Base-by-base conservation (phyloP, 805 yeast genomes). In the Wickerhamomyces queroliae region DNA sequence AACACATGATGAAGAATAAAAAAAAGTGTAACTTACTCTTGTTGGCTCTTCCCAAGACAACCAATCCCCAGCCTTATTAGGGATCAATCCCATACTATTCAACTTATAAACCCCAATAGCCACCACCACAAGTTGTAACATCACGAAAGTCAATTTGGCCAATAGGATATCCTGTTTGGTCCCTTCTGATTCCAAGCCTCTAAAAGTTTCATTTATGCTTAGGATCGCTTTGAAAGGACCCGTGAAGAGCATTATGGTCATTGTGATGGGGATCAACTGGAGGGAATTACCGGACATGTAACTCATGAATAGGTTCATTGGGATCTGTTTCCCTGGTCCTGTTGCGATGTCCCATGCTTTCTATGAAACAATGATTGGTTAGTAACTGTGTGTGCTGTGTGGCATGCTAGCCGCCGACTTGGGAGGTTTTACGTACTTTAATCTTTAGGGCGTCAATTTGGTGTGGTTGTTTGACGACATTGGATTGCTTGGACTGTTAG, bases 221-320 rank as follows among this genome's bases (percentile, higher is more conserved):
- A 80, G 57, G 2, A 93, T 79, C 19, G 95, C 87, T 51, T 77
- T 80, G 27, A 87, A 52, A 0, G 97, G 93, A 35, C 78, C 80
- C 47, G 85, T 73, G 47, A 93, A 77, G 49, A 91, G 67, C 87
- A 83, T 87, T 22, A 85, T 58, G 0, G 95, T 83, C 85, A 89
- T 90, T 64, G 89, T 81, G 35, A 91, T 83, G 4, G 97, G 93
- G 46, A 91, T 88, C 48, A 91, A 72, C 53, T 93, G 98, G 21
- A 93, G 65, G 4, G 95, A 76, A 52, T 83, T 83, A 24, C 98
- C 98, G 0, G 96, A 79, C 87, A 91, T 86, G 59, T 87, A 93
- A 44, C 88, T 79, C 95, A 91, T 87, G 35, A 87, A 66, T 36
- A 85, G 60, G 54, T 87, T 93, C 95, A 88, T 84, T 7, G 97